phyloP scores from a whole-genome alignment of 148 eudicot genomes.

The Amaranthus cruentus region DNA sequence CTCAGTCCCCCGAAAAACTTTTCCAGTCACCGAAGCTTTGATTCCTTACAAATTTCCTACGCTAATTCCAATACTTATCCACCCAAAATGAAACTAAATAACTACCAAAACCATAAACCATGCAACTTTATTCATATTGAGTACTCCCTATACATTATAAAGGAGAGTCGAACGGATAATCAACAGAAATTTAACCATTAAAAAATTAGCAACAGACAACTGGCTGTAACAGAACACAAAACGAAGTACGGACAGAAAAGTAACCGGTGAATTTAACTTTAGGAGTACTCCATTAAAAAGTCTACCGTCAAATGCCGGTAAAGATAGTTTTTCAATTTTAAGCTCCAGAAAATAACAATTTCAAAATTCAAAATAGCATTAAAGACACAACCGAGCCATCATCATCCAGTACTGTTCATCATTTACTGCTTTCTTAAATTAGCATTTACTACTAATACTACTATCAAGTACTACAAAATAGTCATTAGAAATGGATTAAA shows the following conservation, averaged over 20 bases:
- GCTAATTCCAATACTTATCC: background rate
- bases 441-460: background rate
- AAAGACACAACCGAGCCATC: background rate
- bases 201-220: no score
- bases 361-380: conserved; percentile 20
- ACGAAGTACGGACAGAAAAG: background rate
- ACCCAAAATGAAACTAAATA: background rate
- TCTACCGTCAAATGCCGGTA: conserved; percentile 18
- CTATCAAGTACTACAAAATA: background rate
- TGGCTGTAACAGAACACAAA: background rate
- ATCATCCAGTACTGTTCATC: conserved; percentile 11
- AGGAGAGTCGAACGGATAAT: background rate
- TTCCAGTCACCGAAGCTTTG: background rate
- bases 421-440: background rate
- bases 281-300: background rate
- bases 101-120: background rate
- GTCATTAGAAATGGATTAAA: background rate
- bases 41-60: background rate
- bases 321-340: background rate
- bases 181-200: no score
- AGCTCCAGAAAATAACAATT: background rate
- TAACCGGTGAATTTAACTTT: background rate
- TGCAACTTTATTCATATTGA: background rate
- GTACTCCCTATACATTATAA: background rate
- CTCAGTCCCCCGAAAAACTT: background rate